Evolutionary conservation across 2,329 filamentous ascomycete species (phyloP).

Genomic region (Parascedosporium putredinis): DNA sequence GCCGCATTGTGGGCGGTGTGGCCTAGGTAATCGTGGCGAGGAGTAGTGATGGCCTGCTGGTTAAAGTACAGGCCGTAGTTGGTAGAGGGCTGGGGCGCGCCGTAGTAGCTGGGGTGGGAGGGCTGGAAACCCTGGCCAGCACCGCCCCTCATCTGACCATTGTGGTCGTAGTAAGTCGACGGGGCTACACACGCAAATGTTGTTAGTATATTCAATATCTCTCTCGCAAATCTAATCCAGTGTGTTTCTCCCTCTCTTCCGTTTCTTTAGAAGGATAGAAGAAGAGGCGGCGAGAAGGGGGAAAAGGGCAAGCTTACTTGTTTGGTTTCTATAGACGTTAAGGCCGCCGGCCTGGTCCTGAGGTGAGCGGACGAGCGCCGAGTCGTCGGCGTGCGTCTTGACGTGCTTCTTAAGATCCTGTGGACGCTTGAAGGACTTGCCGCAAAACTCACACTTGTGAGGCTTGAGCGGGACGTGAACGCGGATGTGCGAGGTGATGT

Average conservation of each 20-base stretch:
- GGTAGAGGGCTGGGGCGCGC: slow-evolving; percentile 42
- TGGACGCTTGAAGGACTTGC: slow-evolving; percentile 97
- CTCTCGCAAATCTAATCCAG: no score
- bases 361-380: slow-evolving; percentile 51
- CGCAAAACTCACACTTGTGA: slow-evolving; percentile 97
- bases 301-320: slow-evolving; percentile 37
- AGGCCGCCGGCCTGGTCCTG: slow-evolving; percentile 37
- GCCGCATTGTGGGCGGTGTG: no score
- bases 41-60: slow-evolving; percentile 22
- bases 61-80: slow-evolving; percentile 73
- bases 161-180: slow-evolving; percentile 54
- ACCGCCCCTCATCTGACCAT: slow-evolving; percentile 50
- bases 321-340: slow-evolving; percentile 41
- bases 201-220: no score
- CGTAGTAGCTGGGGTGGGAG: slow-evolving; percentile 43
- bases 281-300: no score
- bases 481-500: slow-evolving; percentile 97
- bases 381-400: slow-evolving; percentile 97
- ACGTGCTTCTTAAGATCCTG: slow-evolving; percentile 99
- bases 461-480: slow-evolving; percentile 98
- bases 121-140: slow-evolving; percentile 40
- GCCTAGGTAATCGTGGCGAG: slow-evolving; percentile 9
- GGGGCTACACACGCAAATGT: slow-evolving; percentile 40
- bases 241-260: no score
- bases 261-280: no score